Percentiles rank a stretch among this genome's conserved stretches.
These are phyloP conservation scores for Paramyrothecium roridum DNA, from an alignment of 2,329 filamentous ascomycete species.

Conservation along the genomic window DNA sequence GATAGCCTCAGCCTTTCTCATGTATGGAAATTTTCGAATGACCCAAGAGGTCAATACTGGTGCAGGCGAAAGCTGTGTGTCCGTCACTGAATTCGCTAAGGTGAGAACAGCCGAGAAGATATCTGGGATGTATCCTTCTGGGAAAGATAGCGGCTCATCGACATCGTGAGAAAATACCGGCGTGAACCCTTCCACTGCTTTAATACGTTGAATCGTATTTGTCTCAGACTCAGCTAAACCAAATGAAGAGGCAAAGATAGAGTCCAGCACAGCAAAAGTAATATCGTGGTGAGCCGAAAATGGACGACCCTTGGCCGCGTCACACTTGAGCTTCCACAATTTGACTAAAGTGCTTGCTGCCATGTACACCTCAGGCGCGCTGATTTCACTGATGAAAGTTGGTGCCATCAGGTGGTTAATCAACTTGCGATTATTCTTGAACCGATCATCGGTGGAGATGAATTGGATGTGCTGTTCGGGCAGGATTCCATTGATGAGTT, in stretches of 20 bases:
- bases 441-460: constrained; percentile 22
- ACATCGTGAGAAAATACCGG: not conserved
- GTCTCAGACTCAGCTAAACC: constrained; percentile 18
- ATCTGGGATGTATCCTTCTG: constrained; percentile 13
- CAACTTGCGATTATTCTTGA: constrained; percentile 27
- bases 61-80: constrained; percentile 22
- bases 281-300: constrained; percentile 23
- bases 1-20: constrained; percentile 21
- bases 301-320: constrained; percentile 19
- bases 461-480: constrained; percentile 30
- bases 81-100: constrained; percentile 20
- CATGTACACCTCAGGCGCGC: constrained; percentile 29
- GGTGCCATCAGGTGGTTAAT: constrained; percentile 35
- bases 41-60: constrained; percentile 24
- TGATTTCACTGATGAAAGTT: constrained; percentile 25
- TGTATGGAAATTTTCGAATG: constrained; percentile 19
- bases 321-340: constrained; percentile 29
- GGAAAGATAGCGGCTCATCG: constrained; percentile 20
- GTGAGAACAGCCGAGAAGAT: constrained; percentile 20
- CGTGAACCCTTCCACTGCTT: constrained; percentile 8
- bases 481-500: constrained; percentile 26
- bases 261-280: constrained; percentile 22
- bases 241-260: constrained; percentile 24
- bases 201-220: constrained; percentile 16
- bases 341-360: constrained; percentile 23